Conservation (phyloP, 1,284 basidiomycete species). For the Tilletia horrida region DNA sequence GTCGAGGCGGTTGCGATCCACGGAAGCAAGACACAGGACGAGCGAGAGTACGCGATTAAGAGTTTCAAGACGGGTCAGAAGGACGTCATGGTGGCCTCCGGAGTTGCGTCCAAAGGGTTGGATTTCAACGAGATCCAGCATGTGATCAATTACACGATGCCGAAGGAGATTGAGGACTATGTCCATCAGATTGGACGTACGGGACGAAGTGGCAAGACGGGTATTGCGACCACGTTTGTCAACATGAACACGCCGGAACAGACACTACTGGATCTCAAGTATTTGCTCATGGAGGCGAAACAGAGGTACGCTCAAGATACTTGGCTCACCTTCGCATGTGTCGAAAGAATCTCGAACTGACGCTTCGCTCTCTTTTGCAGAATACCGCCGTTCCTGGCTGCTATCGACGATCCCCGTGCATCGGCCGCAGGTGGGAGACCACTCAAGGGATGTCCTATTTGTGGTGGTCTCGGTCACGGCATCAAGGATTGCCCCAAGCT, state of each 20-base stretch:
- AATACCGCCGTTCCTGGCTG: conserved; percentile 89
- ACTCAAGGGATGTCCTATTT: conserved; percentile 86
- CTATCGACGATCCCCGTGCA: conserved; percentile 76
- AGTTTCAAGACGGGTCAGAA: conserved; percentile 94
- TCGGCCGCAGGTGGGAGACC: conserved; percentile 69
- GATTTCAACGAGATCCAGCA: conserved; percentile 98
- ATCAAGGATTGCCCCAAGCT: conserved; percentile 93
- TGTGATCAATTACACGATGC: conserved; percentile 97
- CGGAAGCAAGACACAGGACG: conserved; percentile 95
- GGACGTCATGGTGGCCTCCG: conserved; percentile 98
- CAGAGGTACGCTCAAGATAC: conserved; percentile 69
- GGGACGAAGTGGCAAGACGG: conserved; percentile 93
- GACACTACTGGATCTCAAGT: conserved; percentile 93
- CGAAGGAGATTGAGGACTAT: conserved; percentile 80
- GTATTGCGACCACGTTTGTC: conserved; percentile 99
- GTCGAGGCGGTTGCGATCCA: conserved; percentile 98
- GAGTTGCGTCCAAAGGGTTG: conserved; percentile 93
- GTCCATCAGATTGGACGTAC: conserved; percentile 97
- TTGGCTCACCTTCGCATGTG: background rate
- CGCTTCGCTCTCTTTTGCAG: conserved; percentile 47
- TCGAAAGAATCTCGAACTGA: background rate
- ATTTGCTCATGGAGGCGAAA: conserved; percentile 91
- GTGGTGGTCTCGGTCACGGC: conserved; percentile 93
- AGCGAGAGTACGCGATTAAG: conserved; percentile 96
- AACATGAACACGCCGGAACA: conserved; percentile 96